Evolutionary conservation across 2,329 filamentous ascomycete genomes (phyloP).

Genomic region (Colletotrichum falcatum): DNA sequence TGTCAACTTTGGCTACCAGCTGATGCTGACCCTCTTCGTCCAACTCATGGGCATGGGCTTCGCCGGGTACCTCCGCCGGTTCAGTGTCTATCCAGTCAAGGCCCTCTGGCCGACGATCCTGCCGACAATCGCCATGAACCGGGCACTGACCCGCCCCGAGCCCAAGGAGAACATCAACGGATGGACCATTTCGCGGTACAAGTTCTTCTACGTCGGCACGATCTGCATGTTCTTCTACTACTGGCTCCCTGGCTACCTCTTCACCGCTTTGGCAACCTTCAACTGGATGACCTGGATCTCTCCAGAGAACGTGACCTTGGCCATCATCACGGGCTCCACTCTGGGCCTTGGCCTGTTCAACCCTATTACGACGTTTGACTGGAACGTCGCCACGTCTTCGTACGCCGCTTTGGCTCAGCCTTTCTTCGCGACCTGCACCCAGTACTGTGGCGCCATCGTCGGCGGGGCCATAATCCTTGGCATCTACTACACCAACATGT

Average conservation of each 20-base stretch:
- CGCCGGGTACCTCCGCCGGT: constrained; percentile 54
- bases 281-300: constrained; percentile 66
- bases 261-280: constrained; percentile 57
- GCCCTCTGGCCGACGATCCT: constrained; percentile 51
- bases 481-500: constrained; percentile 58
- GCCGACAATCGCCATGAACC: constrained; percentile 51
- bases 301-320: constrained; percentile 56
- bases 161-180: constrained; percentile 55
- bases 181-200: constrained; percentile 58
- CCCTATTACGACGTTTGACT: constrained; percentile 63
- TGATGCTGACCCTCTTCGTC: constrained; percentile 53
- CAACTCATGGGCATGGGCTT: constrained; percentile 59
- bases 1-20: constrained; percentile 54
- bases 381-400: constrained; percentile 57
- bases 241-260: constrained; percentile 61
- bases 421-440: constrained; percentile 56
- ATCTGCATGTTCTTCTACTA: constrained; percentile 59
- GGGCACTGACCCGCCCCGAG: constrained; percentile 50
- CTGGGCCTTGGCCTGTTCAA: constrained; percentile 59
- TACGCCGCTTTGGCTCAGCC: constrained; percentile 54
- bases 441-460: constrained; percentile 49
- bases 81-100: constrained; percentile 52
- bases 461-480: constrained; percentile 55
- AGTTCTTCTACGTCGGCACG: constrained; percentile 55
- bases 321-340: constrained; percentile 57